Percentiles rank a stretch among this genome's conserved stretches.
phyloP scores from a whole-genome alignment of 768 basidiomycete genomes.

The Tricholoma furcatifolium region DNA sequence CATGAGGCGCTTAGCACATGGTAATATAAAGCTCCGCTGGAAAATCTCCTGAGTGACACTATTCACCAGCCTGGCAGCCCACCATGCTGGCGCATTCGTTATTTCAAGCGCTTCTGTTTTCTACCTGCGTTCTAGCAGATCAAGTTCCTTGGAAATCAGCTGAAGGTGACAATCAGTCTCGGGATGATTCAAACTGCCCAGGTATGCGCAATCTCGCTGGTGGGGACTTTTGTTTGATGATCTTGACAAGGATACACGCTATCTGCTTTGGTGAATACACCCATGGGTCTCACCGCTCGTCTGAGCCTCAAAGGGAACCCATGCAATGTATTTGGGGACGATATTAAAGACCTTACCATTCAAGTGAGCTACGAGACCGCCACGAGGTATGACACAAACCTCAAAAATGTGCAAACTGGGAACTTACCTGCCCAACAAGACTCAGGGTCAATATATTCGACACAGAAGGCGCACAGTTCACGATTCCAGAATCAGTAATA shows the following conservation, averaged over 20 bases:
- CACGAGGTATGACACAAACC: slow-evolving; percentile 35
- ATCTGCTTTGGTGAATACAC: slow-evolving; percentile 37
- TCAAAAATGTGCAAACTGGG: background rate
- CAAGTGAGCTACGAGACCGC: slow-evolving; percentile 64
- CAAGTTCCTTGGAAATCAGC: slow-evolving; percentile 10
- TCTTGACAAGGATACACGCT: slow-evolving; percentile 53
- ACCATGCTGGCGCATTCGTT: background rate
- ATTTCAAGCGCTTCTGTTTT: background rate
- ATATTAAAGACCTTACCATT: slow-evolving; percentile 58
- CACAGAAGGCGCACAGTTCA: slow-evolving; percentile 59
- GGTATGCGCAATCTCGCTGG: background rate
- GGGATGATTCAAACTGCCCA: background rate
- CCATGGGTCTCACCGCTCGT: slow-evolving; percentile 51
- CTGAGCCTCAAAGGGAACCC: slow-evolving; percentile 52
- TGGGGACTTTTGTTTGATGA: too few relatives aligned
- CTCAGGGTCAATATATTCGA: slow-evolving; percentile 71
- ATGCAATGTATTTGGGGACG: slow-evolving; percentile 67
- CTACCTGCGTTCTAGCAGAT: slow-evolving; percentile 11
- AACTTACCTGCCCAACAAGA: slow-evolving; percentile 28
- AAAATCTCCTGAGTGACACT: too few relatives aligned
- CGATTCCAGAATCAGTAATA: slow-evolving; percentile 52
- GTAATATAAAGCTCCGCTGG: too few relatives aligned
- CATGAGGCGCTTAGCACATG: too few relatives aligned
- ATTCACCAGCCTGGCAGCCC: too few relatives aligned
- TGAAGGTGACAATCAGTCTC: background rate